Evolutionary conservation across 345 rosid genomes (phyloP).

Genomic region (Salix caprea): DNA sequence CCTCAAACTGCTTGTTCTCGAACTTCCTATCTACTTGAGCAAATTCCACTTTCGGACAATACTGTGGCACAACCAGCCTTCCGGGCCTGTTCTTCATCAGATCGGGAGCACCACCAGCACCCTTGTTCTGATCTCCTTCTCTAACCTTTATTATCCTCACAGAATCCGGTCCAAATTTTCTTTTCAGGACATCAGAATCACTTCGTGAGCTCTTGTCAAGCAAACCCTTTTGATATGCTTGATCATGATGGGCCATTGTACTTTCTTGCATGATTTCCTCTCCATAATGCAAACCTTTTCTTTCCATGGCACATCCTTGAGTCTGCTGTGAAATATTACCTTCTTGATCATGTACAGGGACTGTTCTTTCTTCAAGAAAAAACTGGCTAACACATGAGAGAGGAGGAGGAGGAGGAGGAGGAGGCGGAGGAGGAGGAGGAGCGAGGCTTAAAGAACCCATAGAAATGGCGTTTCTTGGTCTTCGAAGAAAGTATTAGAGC

Average conservation of each 20-base stretch:
- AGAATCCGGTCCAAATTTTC: not conserved
- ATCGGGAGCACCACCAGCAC: not conserved
- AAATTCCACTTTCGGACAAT: slow-evolving; percentile 8
- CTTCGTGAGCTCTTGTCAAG: not conserved
- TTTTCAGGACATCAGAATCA: not conserved
- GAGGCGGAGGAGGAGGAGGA: not conserved
- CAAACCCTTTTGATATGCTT: slow-evolving; percentile 5
- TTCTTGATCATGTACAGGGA: not conserved
- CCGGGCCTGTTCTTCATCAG: slow-evolving; percentile 39
- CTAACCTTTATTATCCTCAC: not conserved
- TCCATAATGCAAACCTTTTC: not conserved
- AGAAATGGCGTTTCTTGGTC: slow-evolving; percentile 14
- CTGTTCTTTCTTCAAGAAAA: not conserved
- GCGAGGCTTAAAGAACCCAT: slow-evolving; percentile 14
- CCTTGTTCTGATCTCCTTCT: not conserved
- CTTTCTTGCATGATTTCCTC: slow-evolving; percentile 3
- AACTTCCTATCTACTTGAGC: slow-evolving; percentile 9
- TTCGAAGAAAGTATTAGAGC: slow-evolving; percentile 6
- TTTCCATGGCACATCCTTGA: not conserved
- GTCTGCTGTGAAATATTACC: not conserved
- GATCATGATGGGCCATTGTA: not conserved
- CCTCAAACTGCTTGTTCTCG: slow-evolving; percentile 31
- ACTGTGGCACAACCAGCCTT: slow-evolving; percentile 35
- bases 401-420: slow-evolving; percentile 8
- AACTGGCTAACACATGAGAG: slow-evolving; percentile 11